Conservation (phyloP, 2,329 filamentous ascomycete species). For the Helicocarpus griseus region DNA sequence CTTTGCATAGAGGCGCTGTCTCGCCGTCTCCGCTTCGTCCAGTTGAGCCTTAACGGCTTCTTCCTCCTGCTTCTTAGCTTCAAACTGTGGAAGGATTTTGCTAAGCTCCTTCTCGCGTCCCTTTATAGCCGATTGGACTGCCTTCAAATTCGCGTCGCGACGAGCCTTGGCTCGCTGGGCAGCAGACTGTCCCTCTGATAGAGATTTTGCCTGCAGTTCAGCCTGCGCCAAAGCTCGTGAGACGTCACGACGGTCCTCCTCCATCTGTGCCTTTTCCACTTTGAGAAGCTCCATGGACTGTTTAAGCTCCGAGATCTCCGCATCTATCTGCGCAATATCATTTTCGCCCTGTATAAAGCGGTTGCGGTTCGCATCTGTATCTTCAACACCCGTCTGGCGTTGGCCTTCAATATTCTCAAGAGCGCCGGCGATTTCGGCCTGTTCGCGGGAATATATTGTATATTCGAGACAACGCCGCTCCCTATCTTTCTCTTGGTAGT, state of each 20-base stretch:
- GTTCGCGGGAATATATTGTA: slow-evolving; percentile 83
- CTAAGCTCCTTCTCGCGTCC: slow-evolving; percentile 67
- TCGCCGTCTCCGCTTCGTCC: slow-evolving; percentile 62
- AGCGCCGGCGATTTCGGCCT: slow-evolving; percentile 64
- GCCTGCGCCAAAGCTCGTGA: slow-evolving; percentile 73
- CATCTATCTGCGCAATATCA: slow-evolving; percentile 65
- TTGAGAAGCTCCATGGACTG: slow-evolving; percentile 76
- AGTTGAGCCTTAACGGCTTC: slow-evolving; percentile 60
- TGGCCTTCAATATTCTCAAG: slow-evolving; percentile 76
- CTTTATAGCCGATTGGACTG: slow-evolving; percentile 64
- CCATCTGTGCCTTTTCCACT: slow-evolving; percentile 76
- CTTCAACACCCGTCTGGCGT: slow-evolving; percentile 72
- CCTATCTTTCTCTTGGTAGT: slow-evolving; percentile 88
- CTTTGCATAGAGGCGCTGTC: slow-evolving; percentile 78
- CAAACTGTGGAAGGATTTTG: slow-evolving; percentile 67
- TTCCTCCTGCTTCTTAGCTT: slow-evolving; percentile 63
- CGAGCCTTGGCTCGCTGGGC: slow-evolving; percentile 63
- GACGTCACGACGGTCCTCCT: slow-evolving; percentile 77
- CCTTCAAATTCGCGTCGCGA: slow-evolving; percentile 61
- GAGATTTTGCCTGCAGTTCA: slow-evolving; percentile 71
- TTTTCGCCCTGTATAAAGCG: slow-evolving; percentile 70
- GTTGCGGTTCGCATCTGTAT: slow-evolving; percentile 69
- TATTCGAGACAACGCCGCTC: slow-evolving; percentile 90
- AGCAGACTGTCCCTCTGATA: slow-evolving; percentile 72
- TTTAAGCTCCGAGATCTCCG: slow-evolving; percentile 67